Conservation (phyloP, 345 rosid species). For the Turnera subulata region DNA sequence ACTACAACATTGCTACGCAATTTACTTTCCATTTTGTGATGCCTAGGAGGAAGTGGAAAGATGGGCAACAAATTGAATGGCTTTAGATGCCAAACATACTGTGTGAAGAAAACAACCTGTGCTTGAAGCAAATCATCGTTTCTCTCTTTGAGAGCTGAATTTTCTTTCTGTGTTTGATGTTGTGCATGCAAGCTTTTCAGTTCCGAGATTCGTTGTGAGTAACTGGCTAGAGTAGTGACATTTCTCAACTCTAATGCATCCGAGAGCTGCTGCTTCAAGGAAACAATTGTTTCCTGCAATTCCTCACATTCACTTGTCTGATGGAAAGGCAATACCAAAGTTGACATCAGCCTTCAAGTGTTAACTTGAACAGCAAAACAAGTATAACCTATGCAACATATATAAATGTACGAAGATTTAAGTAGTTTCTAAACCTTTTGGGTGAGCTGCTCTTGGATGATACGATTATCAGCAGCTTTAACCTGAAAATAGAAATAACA, state of each 20-base stretch:
- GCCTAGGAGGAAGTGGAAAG: too few relatives aligned
- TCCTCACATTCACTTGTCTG: slow-evolving; percentile 77
- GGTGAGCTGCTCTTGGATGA: slow-evolving; percentile 84
- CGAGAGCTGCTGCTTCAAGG: slow-evolving; percentile 67
- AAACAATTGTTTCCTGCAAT: slow-evolving; percentile 57
- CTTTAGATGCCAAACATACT: not conserved
- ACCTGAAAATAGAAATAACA: slow-evolving; percentile 46
- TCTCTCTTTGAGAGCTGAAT: slow-evolving; percentile 24
- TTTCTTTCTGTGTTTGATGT: slow-evolving; percentile 27
- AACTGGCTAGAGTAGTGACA: slow-evolving; percentile 29
- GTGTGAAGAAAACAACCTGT: slow-evolving; percentile 39
- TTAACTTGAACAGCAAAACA: not conserved
- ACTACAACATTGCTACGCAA: not conserved
- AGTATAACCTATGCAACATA: not conserved
- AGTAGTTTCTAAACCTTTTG: slow-evolving; percentile 55
- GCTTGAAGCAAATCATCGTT: slow-evolving; percentile 34
- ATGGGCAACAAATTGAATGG: not conserved
- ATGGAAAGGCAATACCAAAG: slow-evolving; percentile 18
- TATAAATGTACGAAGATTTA: not conserved
- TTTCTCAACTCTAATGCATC: slow-evolving; percentile 50
- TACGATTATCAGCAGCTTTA: slow-evolving; percentile 82
- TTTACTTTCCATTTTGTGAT: not conserved
- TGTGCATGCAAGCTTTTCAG: slow-evolving; percentile 30
- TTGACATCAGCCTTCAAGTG: slow-evolving; percentile 16
- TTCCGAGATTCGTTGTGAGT: slow-evolving; percentile 38